Conservation (phyloP, 306 rosid genomes). For the Quercus glauca region DNA sequence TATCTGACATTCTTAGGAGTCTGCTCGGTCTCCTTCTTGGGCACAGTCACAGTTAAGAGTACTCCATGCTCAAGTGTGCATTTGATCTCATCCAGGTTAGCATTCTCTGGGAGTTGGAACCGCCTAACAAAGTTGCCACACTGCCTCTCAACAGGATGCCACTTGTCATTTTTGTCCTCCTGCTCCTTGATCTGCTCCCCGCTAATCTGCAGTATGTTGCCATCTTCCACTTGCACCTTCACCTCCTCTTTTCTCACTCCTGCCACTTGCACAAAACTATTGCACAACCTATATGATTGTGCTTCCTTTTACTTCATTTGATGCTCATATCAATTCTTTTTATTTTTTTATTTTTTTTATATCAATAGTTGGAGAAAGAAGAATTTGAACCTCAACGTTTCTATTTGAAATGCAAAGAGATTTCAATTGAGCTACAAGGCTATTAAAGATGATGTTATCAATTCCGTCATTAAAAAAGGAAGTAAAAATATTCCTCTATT, state of each 20-base stretch:
- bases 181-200: conserved; percentile 39
- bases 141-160: conserved; percentile 37
- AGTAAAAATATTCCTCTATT: too few species aligned
- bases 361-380: too few species aligned
- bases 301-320: conserved; percentile 31
- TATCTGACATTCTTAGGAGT: conserved; percentile 18
- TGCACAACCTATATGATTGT: conserved; percentile 29
- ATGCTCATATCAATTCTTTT: background rate
- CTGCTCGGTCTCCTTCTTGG: conserved; percentile 14
- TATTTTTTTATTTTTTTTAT: too few species aligned
- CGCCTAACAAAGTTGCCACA: conserved; percentile 26
- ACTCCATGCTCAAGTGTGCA: conserved; percentile 28
- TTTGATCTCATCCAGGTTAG: conserved; percentile 10
- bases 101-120: conserved; percentile 31
- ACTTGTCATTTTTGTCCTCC: conserved; percentile 23
- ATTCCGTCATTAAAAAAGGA: too few species aligned
- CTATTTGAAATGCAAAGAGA: too few species aligned
- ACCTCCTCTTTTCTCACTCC: conserved; percentile 38
- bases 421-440: too few species aligned
- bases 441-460: too few species aligned
- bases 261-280: conserved; percentile 34
- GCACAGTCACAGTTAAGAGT: conserved; percentile 16
- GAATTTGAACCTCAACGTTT: too few species aligned
- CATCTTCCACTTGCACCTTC: conserved; percentile 41
- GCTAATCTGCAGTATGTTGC: conserved; percentile 30